Conservation (phyloP, 1,139 yeast species). For the Candida sp. region DNA sequence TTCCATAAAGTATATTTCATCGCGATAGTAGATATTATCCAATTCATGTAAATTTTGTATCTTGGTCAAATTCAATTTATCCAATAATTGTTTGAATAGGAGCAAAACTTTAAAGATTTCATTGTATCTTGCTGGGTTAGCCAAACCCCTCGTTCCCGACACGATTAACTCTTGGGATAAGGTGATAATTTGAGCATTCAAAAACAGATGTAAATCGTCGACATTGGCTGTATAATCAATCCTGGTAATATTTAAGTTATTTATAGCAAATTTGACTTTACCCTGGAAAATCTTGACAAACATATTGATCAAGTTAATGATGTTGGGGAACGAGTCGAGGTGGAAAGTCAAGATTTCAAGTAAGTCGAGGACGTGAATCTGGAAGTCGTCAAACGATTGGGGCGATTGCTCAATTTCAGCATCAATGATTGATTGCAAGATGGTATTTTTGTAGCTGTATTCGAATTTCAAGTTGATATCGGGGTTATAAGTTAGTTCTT, state of each 20-base stretch:
- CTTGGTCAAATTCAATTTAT: neutral
- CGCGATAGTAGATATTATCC: slow-evolving; percentile 8
- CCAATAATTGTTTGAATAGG: neutral
- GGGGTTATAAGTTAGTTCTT: neutral
- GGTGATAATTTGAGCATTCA: neutral
- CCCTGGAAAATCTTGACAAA: neutral
- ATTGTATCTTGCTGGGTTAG: neutral
- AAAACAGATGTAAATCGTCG: neutral
- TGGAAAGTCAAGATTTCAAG: slow-evolving; percentile 16
- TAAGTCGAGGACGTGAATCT: slow-evolving; percentile 14
- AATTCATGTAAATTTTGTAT: slow-evolving; percentile 1
- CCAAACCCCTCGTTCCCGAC: neutral
- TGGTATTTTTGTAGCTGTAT: slow-evolving; percentile 12
- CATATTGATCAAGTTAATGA: slow-evolving; percentile 5
- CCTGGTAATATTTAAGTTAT: neutral
- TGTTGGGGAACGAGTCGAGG: slow-evolving; percentile 9
- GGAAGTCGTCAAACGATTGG: slow-evolving; percentile 13
- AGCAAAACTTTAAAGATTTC: neutral
- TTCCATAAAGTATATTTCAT: slow-evolving; percentile 12
- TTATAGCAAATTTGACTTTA: neutral
- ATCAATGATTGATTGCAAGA: slow-evolving; percentile 12
- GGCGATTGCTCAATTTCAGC: slow-evolving; percentile 13
- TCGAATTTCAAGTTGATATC: slow-evolving; percentile 7
- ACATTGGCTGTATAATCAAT: neutral
- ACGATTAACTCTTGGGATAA: neutral